Evolutionary conservation across 768 basidiomycete genomes (phyloP), one percentile per base, ranked within the genome.

Genomic region (Fomitopsis serialis): DNA sequence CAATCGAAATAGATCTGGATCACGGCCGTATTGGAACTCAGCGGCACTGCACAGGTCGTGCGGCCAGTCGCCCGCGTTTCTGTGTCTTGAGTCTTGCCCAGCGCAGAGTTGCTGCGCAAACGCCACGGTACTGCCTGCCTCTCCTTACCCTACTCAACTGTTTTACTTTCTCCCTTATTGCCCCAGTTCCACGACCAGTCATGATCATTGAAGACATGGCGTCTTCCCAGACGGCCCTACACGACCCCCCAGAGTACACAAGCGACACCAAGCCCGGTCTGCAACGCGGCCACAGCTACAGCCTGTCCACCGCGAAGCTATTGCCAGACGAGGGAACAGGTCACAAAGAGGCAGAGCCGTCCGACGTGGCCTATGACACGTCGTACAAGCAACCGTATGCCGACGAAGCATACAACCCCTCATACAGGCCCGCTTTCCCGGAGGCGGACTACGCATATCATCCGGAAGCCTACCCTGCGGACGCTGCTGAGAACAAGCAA

Each of bases 401-500:
- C 5, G 13, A 42, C n/a, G 46, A 4, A 11, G 17, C 19, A 8
- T 21, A 21, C 13, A 50, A 40, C 40, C 44, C 21, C 22, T 22
- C 44, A 11, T 45, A 45, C 23, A 13, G 21, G 23, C 22, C 24
- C 44, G 15, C 44, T 19, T 45, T 10, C 58, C 21, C 6, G 54
- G 22, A 55, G 27, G 40, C 58, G 40, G 22, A 52, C 12, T 45
- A 58, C 25, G 44, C 48, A 11, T 55, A 54, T 22, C 46, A 58
- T 25, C 53, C 42, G 22, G 55, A 22, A 3, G 43, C 22, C 42
- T 47, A 46, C 22, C 37, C 52, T 11, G 32, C 45, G 29, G 45
- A 53, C 44, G n/a, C 44, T 17, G 22, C 45, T 15, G 12, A 57
- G 24, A 47, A 44, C 42, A 57, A 61, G 47, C 56, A 55, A 19